A percentile compares a stretch with the other conserved stretches of the same genome.
phyloP scores from a whole-genome alignment of 768 basidiomycete genomes.

The Coprinopsis marcescibilis region DNA sequence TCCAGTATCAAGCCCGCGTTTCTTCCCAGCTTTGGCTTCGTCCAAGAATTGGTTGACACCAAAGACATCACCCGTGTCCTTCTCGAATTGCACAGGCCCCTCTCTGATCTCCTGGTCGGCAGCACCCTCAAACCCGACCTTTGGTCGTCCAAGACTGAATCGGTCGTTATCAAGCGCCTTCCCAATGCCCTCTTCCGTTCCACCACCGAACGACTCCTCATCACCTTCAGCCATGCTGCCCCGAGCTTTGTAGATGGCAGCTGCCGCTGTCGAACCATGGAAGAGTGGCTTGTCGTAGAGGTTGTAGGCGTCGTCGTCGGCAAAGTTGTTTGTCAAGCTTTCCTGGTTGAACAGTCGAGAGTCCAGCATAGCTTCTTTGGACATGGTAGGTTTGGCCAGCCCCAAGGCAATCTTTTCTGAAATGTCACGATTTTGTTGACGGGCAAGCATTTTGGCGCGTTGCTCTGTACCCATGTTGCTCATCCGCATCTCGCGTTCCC shows the following conservation, averaged over 20 bases:
- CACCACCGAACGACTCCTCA: slow-evolving; percentile 90
- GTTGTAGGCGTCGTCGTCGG: slow-evolving; percentile 89
- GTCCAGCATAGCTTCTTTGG: slow-evolving; percentile 97
- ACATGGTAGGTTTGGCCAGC: slow-evolving; percentile 91
- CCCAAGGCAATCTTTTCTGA: slow-evolving; percentile 99
- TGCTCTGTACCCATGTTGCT: slow-evolving; percentile 98
- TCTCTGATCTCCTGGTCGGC: slow-evolving; percentile 77
- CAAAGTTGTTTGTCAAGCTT: slow-evolving; percentile 74
- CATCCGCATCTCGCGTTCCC: slow-evolving; percentile 98
- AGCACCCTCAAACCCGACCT: slow-evolving; percentile 89
- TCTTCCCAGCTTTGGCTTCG: slow-evolving; percentile 93
- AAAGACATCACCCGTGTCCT: slow-evolving; percentile 95
- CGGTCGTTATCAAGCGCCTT: slow-evolving; percentile 90
- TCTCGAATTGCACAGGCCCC: slow-evolving; percentile 98
- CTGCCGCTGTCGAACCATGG: slow-evolving; percentile 91
- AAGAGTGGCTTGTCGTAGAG: slow-evolving; percentile 94
- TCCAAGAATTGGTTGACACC: slow-evolving; percentile 96
- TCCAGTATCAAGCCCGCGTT: slow-evolving; percentile 76
- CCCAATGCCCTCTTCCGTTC: slow-evolving; percentile 91
- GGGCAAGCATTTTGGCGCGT: slow-evolving; percentile 90
- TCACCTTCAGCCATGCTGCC: slow-evolving; percentile 81
- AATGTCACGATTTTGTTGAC: slow-evolving; percentile 97
- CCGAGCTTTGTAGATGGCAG: slow-evolving; percentile 98
- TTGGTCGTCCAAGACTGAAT: slow-evolving; percentile 81
- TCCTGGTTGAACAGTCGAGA: slow-evolving; percentile 98